phyloP scores from a whole-genome alignment of 805 yeast genomes.

The Suhomyces sp. region DNA sequence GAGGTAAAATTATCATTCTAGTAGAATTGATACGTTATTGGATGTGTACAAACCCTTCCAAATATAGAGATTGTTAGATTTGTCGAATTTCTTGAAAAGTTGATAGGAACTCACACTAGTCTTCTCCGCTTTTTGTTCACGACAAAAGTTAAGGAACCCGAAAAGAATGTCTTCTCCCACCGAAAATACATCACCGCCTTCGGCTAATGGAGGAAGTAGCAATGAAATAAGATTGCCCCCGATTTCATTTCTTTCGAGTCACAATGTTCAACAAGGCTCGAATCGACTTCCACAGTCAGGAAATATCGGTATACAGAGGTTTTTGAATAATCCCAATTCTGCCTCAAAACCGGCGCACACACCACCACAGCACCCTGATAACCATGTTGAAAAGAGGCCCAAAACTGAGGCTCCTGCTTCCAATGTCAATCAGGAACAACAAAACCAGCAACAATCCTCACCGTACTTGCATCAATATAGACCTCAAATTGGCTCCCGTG shows the following conservation, averaged over 20 bases:
- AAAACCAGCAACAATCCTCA: not conserved
- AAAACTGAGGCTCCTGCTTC: not conserved
- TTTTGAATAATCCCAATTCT: constrained; percentile 13
- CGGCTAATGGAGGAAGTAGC: constrained; percentile 1
- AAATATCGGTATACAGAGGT: constrained; percentile 21
- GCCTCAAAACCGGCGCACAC: not conserved
- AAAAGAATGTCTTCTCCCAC: constrained; percentile 7
- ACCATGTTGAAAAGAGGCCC: not conserved
- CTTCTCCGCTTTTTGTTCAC: not conserved
- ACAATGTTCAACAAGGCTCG: constrained; percentile 4
- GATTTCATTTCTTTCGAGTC: constrained; percentile 27
- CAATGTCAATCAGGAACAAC: not conserved
- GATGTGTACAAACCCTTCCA: not conserved
- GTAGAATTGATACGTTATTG: not conserved
- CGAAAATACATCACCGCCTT: constrained; percentile 1
- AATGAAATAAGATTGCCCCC: constrained; percentile 23
- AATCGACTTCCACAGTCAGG: constrained; percentile 15
- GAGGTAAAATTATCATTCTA: not conserved
- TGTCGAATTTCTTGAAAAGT: not conserved
- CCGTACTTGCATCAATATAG: not conserved
- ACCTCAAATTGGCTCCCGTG: not conserved
- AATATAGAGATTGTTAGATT: not conserved
- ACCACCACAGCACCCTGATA: not conserved
- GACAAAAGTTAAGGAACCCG: not conserved
- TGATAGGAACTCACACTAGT: not conserved